These are phyloP conservation scores for Biancaea sappan DNA, from an alignment of 306 rosid species.

Conservation along the genomic window DNA sequence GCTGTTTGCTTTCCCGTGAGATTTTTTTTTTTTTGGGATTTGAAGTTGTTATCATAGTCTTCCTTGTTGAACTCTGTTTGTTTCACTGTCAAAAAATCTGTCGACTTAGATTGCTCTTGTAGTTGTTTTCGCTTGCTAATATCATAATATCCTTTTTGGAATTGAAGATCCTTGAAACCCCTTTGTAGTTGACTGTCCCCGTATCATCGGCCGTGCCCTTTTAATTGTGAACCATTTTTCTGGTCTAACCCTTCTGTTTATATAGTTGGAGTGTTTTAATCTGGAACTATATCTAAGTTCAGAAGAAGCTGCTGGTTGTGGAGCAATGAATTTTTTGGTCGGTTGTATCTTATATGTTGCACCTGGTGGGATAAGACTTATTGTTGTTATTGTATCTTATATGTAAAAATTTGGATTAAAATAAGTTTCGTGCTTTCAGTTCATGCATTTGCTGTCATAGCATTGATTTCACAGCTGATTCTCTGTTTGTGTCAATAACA, in stretches of 20 bases:
- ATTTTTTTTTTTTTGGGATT: slow-evolving; percentile 1
- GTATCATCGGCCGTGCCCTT: not conserved
- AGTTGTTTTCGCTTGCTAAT: not conserved
- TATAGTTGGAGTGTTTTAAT: slow-evolving; percentile 2
- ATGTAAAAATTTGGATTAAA: not conserved
- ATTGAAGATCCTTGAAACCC: slow-evolving; percentile 4
- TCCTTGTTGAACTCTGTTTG: slow-evolving; percentile 15
- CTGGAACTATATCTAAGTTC: slow-evolving; percentile 9
- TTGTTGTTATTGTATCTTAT: too few relatives aligned
- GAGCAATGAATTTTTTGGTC: not conserved
- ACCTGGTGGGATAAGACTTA: too few relatives aligned
- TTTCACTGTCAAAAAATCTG: not conserved
- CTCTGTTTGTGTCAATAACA: slow-evolving; percentile 6
- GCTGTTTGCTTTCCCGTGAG: slow-evolving; percentile 20
- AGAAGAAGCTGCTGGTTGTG: not conserved
- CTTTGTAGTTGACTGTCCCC: not conserved
- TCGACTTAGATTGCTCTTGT: slow-evolving; percentile 14
- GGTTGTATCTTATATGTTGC: too few relatives aligned
- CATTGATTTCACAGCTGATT: slow-evolving; percentile 33
- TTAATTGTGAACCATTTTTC: not conserved
- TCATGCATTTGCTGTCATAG: slow-evolving; percentile 3
- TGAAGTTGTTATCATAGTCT: slow-evolving; percentile 22
- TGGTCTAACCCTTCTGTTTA: not conserved
- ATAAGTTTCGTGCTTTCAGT: not conserved
- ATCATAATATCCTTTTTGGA: slow-evolving; percentile 4